Percentiles rank a stretch among this genome's conserved stretches.
These are phyloP conservation scores for Fusarium nurragi DNA, from an alignment of 2,329 filamentous ascomycete species.

Conservation along the genomic window DNA sequence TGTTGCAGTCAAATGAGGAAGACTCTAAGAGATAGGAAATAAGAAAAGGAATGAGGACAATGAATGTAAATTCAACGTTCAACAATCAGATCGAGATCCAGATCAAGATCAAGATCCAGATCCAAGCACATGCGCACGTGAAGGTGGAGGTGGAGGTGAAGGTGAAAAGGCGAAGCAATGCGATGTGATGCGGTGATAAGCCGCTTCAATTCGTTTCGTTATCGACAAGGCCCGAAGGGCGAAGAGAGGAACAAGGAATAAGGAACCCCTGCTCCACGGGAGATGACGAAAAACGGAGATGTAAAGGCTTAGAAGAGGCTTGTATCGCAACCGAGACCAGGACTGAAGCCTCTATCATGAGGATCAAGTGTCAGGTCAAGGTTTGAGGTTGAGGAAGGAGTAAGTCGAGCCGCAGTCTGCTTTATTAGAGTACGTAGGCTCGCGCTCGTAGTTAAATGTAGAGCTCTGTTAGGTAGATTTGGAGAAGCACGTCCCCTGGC, in stretches of 20 bases:
- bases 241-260: slow-evolving; percentile 9
- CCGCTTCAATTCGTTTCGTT: slow-evolving; percentile 26
- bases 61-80: neutral
- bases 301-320: neutral
- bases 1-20: slow-evolving; percentile 5
- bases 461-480: slow-evolving; percentile 7
- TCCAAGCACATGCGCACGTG: too few relatives aligned
- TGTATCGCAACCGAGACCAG: slow-evolving; percentile 6
- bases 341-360: neutral
- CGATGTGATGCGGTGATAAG: slow-evolving; percentile 41
- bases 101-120: too few relatives aligned
- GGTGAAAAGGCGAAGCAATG: slow-evolving; percentile 25
- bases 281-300: slow-evolving; percentile 8
- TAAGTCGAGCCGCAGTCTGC: neutral
- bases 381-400: too few relatives aligned
- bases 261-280: slow-evolving; percentile 13
- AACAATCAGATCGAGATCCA: too few relatives aligned
- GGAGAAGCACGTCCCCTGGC: slow-evolving; percentile 35
- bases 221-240: slow-evolving; percentile 39
- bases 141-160: too few relatives aligned
- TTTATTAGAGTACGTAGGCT: neutral
- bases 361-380: neutral
- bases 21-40: neutral
- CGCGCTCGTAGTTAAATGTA: too few relatives aligned
- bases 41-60: slow-evolving; percentile 11